Conservation (phyloP, 169 alveolate species). For the Condylostoma magnum region DNA sequence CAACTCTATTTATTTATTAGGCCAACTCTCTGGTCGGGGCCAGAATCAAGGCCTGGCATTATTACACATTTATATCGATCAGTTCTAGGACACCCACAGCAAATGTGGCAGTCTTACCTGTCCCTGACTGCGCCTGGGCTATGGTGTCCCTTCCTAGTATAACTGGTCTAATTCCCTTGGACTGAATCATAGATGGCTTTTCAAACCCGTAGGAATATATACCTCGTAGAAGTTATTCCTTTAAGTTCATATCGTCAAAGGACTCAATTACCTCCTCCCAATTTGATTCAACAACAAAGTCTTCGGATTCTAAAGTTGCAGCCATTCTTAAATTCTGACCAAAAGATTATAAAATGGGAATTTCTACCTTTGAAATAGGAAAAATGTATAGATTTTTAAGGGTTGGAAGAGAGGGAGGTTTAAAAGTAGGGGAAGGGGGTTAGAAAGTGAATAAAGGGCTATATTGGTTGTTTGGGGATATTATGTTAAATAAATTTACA, state of each 20-base stretch:
- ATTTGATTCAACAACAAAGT: conserved; percentile 77
- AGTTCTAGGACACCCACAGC: conserved; percentile 94
- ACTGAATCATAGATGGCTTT: conserved; percentile 98
- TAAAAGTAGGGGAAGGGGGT: no score
- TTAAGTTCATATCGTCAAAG: conserved; percentile 94
- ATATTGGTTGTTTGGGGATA: no score
- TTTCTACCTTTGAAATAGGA: no score
- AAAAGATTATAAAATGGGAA: no score
- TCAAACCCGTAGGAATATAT: conserved; percentile 98
- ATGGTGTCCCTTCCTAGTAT: conserved; percentile 97
- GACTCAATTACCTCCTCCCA: conserved; percentile 95
- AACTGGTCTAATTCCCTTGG: conserved; percentile 98
- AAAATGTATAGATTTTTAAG: no score
- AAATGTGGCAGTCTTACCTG: conserved; percentile 99
- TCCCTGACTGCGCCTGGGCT: conserved; percentile 99
- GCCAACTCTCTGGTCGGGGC: conserved; percentile 99
- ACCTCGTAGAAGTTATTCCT: conserved; percentile 95
- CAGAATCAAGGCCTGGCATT: conserved; percentile 94
- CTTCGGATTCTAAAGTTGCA: conserved; percentile 2
- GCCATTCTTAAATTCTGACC: no score
- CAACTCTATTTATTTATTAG: conserved; percentile 94
- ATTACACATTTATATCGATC: conserved; percentile 88
- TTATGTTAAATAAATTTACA: no score
- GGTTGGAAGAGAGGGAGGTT: no score
- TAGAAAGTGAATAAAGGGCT: no score